Base-by-base conservation (phyloP, 345 rosid species). In the Salix exigua region DNA sequence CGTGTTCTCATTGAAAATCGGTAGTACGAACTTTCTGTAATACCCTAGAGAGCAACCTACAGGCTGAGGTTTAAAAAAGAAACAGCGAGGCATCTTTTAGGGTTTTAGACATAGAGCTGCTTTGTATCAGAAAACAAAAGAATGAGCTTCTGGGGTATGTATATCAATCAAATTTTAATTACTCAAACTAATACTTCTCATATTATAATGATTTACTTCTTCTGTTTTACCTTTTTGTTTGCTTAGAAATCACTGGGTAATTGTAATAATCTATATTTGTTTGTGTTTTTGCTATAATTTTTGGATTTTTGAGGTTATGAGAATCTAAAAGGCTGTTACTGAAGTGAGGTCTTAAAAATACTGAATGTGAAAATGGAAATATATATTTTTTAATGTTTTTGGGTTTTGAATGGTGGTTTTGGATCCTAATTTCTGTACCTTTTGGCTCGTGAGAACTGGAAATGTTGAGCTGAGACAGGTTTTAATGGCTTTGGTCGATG, bases 61-160 rank as follows among this genome's bases (percentile, higher is more conserved):
- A 6, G 61, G 16, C 63, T n/a, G 63, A 58, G 63, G 79, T 73
- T 73, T 76, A 69, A 60, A 40, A 28, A 69, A 58, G 69, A 44
- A 33, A 62, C 48, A 50, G 38, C 25, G 0, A 31, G 73, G n/a
- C 25, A 69, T 2, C 2, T 1, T 21, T 7, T 67, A 66, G 66
- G 78, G 72, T 75, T 66, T 48, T 42, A 71, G 40, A 48, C 18
- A 17, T 7, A 13, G 12, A 40, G n/a, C 8, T 73, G 23, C 69
- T 70, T 46, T n/a, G 73, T 13, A 21, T 60, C 69, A 44, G 62
- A 30, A 46, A 44, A 76, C 25, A 30, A 46, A 18, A 14, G 26
- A 33, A 71, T 63, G 74, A 66, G 79, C 48, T 71, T 70, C 25
- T 72, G 76, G 75, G 76, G 80, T 71, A 28, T 25, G 75, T 26